Evolutionary conservation across 1,284 basidiomycete species (phyloP), one percentile per base, ranked within the genome.

Genomic region (Marasmius fiardii): DNA sequence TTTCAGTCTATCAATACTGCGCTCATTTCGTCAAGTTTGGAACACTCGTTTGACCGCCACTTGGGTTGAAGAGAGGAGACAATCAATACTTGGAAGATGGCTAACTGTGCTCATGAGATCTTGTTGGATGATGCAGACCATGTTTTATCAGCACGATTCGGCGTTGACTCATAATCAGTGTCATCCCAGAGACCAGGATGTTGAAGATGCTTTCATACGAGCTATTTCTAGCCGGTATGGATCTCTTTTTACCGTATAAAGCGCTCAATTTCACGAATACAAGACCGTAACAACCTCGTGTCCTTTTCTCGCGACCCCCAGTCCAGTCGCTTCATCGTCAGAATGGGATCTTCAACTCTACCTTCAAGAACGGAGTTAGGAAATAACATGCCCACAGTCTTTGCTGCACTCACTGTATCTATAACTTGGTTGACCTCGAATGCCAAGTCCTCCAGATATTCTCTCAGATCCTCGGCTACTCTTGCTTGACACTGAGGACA

Each of bases 41-140:
- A n/a, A n/a, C n/a, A n/a, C n/a, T n/a, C n/a, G n/a, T n/a, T n/a
- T n/a, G n/a, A n/a, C n/a, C n/a, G n/a, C n/a, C n/a, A n/a, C n/a
- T n/a, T n/a, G n/a, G n/a, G n/a, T n/a, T n/a, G n/a, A n/a, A n/a
- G n/a, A n/a, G n/a, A 99, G 78, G 97, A 95, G 80, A 90, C 90
- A 48, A 82, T 97, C 80, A 98, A 98, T 69, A 83, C 82, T 63
- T 98, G 95, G 95, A 95, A 95, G 71, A 90, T 92, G 76, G 76
- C 77, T 43, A 86, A 90, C 59, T 90, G 92, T 67, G 74, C 92
- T 24, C 71, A 86, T 68, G 88, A 87, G 4, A 79, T 88, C 34
- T 66, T 90, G 49, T 71, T 90, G 58, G 70, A 80, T 58, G 68
- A 71, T 3, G 72, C 76, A 49, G 71, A 76, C 47, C 73, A 91